These are phyloP conservation scores for Cornus kousa DNA, from an alignment of 148 eudicot genomes.

Conservation along the genomic window DNA sequence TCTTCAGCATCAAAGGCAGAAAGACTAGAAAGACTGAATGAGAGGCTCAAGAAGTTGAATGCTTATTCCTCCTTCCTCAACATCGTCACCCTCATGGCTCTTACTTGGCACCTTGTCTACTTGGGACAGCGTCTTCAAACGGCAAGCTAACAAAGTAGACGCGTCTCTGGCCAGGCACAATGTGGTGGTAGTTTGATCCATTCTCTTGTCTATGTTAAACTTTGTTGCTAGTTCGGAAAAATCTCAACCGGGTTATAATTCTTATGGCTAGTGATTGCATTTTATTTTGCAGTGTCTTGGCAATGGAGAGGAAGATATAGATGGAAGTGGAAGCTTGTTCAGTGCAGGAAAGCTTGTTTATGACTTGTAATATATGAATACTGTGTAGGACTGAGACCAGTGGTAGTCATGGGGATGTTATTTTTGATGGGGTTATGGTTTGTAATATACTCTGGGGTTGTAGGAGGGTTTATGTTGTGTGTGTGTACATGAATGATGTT, in stretches of 20 bases:
- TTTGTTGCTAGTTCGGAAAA: too few species aligned
- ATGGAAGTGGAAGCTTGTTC: too few species aligned
- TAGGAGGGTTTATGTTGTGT: too few species aligned
- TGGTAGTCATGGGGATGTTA: too few species aligned
- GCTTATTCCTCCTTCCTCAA: constrained; percentile 67
- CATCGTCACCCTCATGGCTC: constrained; percentile 53
- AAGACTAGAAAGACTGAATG: constrained; percentile 24
- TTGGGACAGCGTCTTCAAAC: constrained; percentile 53
- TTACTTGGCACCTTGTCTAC: constrained; percentile 70
- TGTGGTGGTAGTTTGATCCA: not conserved
- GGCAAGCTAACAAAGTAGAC: not conserved
- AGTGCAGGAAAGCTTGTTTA: too few species aligned
- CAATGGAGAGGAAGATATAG: not conserved
- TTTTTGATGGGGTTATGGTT: too few species aligned
- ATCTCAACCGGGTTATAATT: too few species aligned
- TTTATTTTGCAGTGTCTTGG: not conserved
- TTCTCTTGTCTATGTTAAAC: not conserved
- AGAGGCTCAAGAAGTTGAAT: constrained; percentile 57
- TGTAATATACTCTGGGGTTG: too few species aligned
- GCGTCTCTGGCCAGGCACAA: not conserved
- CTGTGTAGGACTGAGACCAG: too few species aligned
- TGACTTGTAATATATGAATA: too few species aligned
- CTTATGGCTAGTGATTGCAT: not conserved
- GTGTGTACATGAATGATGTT: too few species aligned
- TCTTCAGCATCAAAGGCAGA: not conserved